Evolutionary conservation across 129 eudicot genomes (phyloP), one percentile per base, ranked within the genome.

Genomic region (Erigeron canadensis): DNA sequence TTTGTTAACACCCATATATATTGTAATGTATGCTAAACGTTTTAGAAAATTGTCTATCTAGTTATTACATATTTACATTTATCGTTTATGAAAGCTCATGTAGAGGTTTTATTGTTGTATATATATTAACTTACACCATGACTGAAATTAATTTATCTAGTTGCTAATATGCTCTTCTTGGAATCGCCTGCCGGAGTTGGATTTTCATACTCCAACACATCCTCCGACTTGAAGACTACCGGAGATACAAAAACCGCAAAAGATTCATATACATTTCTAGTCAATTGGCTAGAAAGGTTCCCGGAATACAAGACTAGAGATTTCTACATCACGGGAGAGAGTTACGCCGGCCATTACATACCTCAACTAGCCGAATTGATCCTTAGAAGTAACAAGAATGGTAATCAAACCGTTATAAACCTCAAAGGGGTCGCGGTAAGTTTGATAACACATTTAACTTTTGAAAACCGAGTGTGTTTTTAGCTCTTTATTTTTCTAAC

Each of bases 141-240:
- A 21, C n/a, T 16, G 2, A 11, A 19, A 59, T 56, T 57, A 19
- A 59, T 56, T 57, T 40, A 40, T 81, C 82, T 82, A 92, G 98
- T 85, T 73, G 96, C 96, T 50, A 92, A 92, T 80, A 65, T 89
- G 81, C 76, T 92, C 19, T 92, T 92, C 53, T 70, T 92, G 75
- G 98, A 92, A 66, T 92, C 98, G 8, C 98, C 98, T 8, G 77
- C 85, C 7, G 98, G 98, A n/a, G 98, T 92, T 10, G 98, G 98
- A n/a, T 92, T 89, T 81, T 92, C 98, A 44, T 92, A 92, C 78
- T 86, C 98, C 18, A 92, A 92, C 44, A 77, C 83, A 65, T 81
- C 98, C 62, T 83, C 91, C 17, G 96, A 92, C 72, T 76, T 59
- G 21, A 8, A 23, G 53, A n/a, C 69, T 61, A 63, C 74, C 13